Evolutionary conservation across 2,329 filamentous ascomycete genomes (phyloP).

Genomic region (Onygena corvina): DNA sequence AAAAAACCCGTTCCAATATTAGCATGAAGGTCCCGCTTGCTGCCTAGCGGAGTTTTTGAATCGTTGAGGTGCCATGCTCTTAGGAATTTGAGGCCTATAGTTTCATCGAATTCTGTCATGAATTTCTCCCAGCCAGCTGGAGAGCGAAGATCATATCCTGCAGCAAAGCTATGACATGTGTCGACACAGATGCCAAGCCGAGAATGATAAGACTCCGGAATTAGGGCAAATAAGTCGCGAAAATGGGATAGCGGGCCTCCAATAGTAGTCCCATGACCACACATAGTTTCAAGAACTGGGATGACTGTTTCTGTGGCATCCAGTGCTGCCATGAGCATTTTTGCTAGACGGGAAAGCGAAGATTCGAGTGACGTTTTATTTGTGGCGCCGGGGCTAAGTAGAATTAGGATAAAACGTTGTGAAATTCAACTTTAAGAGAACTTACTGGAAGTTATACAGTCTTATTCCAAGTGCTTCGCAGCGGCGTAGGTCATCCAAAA

Average conservation of each 20-base stretch:
- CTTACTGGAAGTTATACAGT: conserved; percentile 88
- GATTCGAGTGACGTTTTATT: conserved; percentile 54
- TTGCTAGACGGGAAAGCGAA: conserved; percentile 67
- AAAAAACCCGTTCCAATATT: conserved; percentile 95
- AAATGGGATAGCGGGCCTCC: conserved; percentile 79
- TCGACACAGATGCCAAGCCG: conserved; percentile 91
- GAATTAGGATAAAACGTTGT: neutral
- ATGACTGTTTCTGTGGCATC: conserved; percentile 61
- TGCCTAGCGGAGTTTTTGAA: conserved; percentile 76
- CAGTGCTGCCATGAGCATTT: conserved; percentile 71
- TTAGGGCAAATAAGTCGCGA: conserved; percentile 64
- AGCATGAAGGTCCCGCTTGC: conserved; percentile 78
- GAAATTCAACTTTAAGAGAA: neutral
- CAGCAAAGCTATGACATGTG: conserved; percentile 92
- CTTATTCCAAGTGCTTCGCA: conserved; percentile 76
- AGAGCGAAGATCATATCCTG: conserved; percentile 76
- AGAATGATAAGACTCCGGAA: conserved; percentile 59
- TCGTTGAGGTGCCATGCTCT: conserved; percentile 88
- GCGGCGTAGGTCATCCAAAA: conserved; percentile 74
- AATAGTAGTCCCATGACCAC: conserved; percentile 74
- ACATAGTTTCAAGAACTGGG: conserved; percentile 92
- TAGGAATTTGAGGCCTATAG: conserved; percentile 68
- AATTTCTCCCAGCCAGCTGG: conserved; percentile 61
- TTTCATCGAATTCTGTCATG: conserved; percentile 60
- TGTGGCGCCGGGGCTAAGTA: conserved; percentile 59